Evolutionary conservation across 2,329 filamentous ascomycete genomes (phyloP).

Genomic region (Epicoccum nigrum): DNA sequence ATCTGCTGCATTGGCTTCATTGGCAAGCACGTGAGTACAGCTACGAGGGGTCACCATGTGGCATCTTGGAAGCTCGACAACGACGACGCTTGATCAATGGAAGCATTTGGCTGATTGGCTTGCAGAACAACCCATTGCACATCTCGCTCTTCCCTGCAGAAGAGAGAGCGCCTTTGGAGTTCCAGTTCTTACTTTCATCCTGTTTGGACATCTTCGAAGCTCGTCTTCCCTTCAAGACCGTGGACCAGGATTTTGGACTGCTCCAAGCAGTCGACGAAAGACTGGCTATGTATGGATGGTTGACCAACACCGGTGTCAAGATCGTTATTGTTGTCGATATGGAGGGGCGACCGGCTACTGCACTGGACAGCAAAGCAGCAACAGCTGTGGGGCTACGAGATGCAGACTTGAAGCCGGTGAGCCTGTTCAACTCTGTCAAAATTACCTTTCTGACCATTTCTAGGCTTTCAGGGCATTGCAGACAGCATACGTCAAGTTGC

Average conservation of each 20-base stretch:
- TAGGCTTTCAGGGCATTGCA: constrained; percentile 90
- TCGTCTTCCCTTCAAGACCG: constrained; percentile 73
- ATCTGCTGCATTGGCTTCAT: constrained; percentile 95
- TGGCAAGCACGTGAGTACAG: constrained; percentile 77
- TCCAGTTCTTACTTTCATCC: constrained; percentile 86
- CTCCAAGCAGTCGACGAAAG: constrained; percentile 94
- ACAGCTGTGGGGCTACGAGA: constrained; percentile 74
- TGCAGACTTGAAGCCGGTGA: constrained; percentile 82
- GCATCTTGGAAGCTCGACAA: background rate
- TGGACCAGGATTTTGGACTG: constrained; percentile 86
- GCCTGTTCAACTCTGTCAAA: constrained; percentile 32
- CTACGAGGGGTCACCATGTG: background rate
- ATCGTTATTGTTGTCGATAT: constrained; percentile 92
- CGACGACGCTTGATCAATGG: background rate
- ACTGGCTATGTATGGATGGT: constrained; percentile 90
- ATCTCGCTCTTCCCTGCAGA: constrained; percentile 83
- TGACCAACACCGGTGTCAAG: constrained; percentile 94
- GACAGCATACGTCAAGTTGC: constrained; percentile 83
- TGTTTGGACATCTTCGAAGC: constrained; percentile 94
- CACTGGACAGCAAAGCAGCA: constrained; percentile 40
- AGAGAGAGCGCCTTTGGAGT: constrained; percentile 80
- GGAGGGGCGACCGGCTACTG: constrained; percentile 67
- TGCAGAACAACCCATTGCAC: constrained; percentile 92
- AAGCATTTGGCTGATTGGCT: background rate
- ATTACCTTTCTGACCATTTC: constrained; percentile 9